Conservation (phyloP, 371 early-diverging fungal genomes). For the Mortierella sp. region DNA sequence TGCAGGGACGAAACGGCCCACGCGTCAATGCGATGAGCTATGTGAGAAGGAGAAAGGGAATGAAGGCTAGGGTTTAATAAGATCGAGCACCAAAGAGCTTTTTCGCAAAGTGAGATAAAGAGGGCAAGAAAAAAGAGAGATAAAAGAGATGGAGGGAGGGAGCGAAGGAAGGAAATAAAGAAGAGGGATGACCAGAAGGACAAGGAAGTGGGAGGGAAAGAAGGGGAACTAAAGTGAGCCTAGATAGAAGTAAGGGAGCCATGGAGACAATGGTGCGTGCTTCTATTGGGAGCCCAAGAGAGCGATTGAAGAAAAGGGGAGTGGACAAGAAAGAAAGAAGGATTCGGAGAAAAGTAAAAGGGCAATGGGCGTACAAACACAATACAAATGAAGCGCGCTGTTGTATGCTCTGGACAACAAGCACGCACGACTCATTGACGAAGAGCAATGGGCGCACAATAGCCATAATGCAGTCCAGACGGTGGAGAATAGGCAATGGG, state of each 20-base stretch:
- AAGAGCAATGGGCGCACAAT: too few relatives aligned
- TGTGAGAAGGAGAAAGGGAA: not conserved
- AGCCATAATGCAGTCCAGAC: too few relatives aligned
- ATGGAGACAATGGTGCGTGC: not conserved
- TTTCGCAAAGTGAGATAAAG: not conserved
- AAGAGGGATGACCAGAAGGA: not conserved
- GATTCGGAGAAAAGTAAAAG: not conserved
- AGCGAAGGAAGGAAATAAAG: not conserved
- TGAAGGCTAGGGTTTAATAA: not conserved
- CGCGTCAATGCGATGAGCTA: not conserved
- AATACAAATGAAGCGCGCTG: too few relatives aligned
- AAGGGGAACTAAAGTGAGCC: not conserved
- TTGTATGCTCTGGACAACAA: too few relatives aligned
- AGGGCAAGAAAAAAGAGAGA: not conserved
- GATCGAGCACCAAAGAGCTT: not conserved
- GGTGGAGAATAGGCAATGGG: not conserved
- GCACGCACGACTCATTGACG: too few relatives aligned
- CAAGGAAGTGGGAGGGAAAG: not conserved
- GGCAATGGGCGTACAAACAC: too few relatives aligned
- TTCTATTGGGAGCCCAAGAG: conserved; percentile 4
- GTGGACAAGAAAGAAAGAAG: not conserved
- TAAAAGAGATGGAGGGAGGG: not conserved
- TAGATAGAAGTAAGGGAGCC: not conserved
- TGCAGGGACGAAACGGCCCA: conserved; percentile 5
- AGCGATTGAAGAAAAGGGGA: too few relatives aligned